Base-by-base conservation (phyloP, 768 basidiomycete genomes). In the Phallus indusiatus region DNA sequence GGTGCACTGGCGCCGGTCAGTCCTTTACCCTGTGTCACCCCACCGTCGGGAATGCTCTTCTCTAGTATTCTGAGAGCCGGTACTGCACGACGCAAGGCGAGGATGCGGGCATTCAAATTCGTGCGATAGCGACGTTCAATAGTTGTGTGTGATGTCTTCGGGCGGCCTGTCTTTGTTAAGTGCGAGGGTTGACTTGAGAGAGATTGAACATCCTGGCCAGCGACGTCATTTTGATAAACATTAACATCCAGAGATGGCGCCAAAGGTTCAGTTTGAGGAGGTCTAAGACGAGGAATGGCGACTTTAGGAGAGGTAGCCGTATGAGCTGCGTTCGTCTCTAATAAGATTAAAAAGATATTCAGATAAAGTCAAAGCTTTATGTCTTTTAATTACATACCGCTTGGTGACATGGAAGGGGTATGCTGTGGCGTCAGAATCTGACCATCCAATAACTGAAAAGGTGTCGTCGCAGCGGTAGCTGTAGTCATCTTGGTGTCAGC, bases 81-180 rank as follows among this genome's bases (percentile, higher is more conserved):
- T 1, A 93, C 89, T 12, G 90, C 84, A 66, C 83, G 81, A 61
- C 87, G 84, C 52, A 93, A 75, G 55, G 82, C 83, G 60, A 88
- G 86, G 34, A 93, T 92, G 53, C 90, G 85, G 0, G 89, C 86
- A 64, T 93, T 93, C 49, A 93, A 76, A 67, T 93, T 93, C 1
- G 90, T 92, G 58, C 90, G 85, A 70, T 93, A 93, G 47, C 90
- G 80, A 10, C 90, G 80, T 71, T 93, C 90, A 61, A 93, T 92
- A 20, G 90, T 91, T 3, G 90, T 93, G 67, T 93, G 90, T 64
- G 86, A 87, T 0, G 90, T 92, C 73, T 92, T 93, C n/a, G 85
- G 82, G 1, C 85, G 79, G 9, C 69, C 70, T 8, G 66, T 64
- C 33, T 69, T 64, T 11, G 66, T 61, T 24, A 42, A 51, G 24